phyloP scores from a whole-genome alignment of 208 protist species.

The Trypanosoma boissoni region DNA sequence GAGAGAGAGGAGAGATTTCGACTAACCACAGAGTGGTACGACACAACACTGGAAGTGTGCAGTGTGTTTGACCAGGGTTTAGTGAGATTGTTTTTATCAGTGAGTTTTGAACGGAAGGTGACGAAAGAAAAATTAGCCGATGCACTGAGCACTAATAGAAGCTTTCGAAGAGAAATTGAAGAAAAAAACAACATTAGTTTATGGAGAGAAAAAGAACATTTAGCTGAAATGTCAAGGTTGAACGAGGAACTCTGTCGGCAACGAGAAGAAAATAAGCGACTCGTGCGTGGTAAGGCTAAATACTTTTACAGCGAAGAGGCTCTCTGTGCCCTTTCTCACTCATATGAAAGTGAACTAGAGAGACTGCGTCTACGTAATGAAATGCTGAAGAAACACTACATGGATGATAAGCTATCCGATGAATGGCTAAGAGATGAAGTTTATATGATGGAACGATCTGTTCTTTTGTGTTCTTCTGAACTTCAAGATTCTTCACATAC shows the following conservation, averaged over 20 bases:
- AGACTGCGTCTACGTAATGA: slow-evolving; percentile 5
- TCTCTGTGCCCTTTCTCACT: slow-evolving; percentile 1
- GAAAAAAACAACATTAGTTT: neutral
- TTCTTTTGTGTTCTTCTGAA: no score
- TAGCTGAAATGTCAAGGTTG: slow-evolving; percentile 2
- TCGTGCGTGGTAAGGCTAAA: neutral
- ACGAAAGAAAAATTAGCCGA: slow-evolving; percentile 1
- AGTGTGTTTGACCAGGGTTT: neutral
- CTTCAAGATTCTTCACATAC: no score
- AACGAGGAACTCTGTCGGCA: slow-evolving; percentile 2
- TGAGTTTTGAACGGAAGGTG: neutral
- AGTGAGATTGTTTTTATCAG: neutral
- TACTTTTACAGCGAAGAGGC: neutral
- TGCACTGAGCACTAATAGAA: neutral
- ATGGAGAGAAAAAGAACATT: slow-evolving; percentile 2
- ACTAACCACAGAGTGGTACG: no score
- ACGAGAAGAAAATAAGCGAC: slow-evolving; percentile 5
- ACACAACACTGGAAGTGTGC: no score
- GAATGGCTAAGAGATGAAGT: slow-evolving; percentile 12
- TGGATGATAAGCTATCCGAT: slow-evolving; percentile 5
- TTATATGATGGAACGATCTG: neutral
- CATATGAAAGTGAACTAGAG: slow-evolving; percentile 15
- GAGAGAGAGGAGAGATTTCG: no score
- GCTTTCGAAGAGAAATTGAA: slow-evolving; percentile 1
- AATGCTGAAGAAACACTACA: slow-evolving; percentile 9